These are phyloP conservation scores for Botrytis byssoidea DNA, from an alignment of 2,329 filamentous ascomycete species.

Conservation along the genomic window DNA sequence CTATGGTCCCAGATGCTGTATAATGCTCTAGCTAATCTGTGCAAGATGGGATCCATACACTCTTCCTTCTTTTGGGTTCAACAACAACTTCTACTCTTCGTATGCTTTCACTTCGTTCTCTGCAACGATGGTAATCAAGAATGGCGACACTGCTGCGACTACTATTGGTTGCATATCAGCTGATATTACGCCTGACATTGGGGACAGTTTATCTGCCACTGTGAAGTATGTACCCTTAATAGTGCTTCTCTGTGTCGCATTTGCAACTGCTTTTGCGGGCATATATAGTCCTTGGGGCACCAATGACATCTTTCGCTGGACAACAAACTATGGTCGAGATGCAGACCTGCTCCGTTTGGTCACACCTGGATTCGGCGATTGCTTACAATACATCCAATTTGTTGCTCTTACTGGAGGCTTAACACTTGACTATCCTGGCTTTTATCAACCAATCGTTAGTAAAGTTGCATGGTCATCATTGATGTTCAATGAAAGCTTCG, in stretches of 20 bases:
- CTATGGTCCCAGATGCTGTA: constrained; percentile 5
- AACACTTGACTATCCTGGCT: constrained; percentile 86
- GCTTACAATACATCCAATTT: constrained; percentile 95
- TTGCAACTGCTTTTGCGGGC: constrained; percentile 79
- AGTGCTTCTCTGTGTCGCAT: constrained; percentile 74
- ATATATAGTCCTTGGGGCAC: constrained; percentile 95
- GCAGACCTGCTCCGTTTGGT: constrained; percentile 87
- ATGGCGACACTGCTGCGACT: constrained; percentile 64
- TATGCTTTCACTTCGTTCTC: constrained; percentile 85
- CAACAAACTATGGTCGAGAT: constrained; percentile 95
- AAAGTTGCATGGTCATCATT: constrained; percentile 84
- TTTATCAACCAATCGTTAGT: constrained; percentile 87
- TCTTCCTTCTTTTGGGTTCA: constrained; percentile 71
- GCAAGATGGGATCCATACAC: constrained; percentile 42
- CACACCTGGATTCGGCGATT: constrained; percentile 94
- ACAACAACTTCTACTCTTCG: constrained; percentile 72
- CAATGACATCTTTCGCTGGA: constrained; percentile 87
- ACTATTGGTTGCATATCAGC: constrained; percentile 77
- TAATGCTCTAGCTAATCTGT: constrained; percentile 5
- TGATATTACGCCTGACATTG: constrained; percentile 81
- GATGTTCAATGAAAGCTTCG: constrained; percentile 90
- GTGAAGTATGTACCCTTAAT: constrained; percentile 75
- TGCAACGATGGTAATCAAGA: constrained; percentile 69
- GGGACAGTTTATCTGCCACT: constrained; percentile 62
- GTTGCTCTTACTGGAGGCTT: constrained; percentile 83